Evolutionary conservation across 2,329 filamentous ascomycete genomes (phyloP).

Genomic region (Tricladium varicosporioides): DNA sequence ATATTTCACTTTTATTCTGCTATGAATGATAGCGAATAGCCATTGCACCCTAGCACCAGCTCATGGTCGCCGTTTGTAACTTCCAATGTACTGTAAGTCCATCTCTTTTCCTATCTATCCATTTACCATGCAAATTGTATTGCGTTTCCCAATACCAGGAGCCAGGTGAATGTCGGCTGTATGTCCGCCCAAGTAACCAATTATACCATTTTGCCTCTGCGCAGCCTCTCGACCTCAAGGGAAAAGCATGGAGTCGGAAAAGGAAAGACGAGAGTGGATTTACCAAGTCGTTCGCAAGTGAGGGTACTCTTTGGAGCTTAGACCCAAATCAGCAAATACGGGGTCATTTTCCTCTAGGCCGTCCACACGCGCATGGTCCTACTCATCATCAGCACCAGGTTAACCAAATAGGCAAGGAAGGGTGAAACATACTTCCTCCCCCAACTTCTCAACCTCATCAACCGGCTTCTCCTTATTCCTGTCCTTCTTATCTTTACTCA

Average conservation of each 20-base stretch:
- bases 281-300: constrained; percentile 62
- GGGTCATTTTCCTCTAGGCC: constrained; percentile 46
- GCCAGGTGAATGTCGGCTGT: neutral
- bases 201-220: too few species aligned
- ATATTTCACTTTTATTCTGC: too few species aligned
- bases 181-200: neutral
- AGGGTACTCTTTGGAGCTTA: constrained; percentile 63
- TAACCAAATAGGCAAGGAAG: too few species aligned
- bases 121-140: neutral
- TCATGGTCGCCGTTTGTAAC: too few species aligned
- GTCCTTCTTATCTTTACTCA: constrained; percentile 55
- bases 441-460: constrained; percentile 73
- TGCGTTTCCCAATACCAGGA: neutral
- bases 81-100: neutral
- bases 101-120: neutral
- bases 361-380: constrained; percentile 51
- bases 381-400: too few species aligned
- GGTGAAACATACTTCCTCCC: constrained; percentile 61
- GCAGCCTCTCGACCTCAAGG: too few species aligned
- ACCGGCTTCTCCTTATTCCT: constrained; percentile 59
- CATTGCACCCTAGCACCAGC: too few species aligned
- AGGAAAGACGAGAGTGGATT: neutral
- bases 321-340: constrained; percentile 49
- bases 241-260: too few species aligned
- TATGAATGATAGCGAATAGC: too few species aligned